Conservation (phyloP, 208 protist species). For the Wallacemonas sp. region DNA sequence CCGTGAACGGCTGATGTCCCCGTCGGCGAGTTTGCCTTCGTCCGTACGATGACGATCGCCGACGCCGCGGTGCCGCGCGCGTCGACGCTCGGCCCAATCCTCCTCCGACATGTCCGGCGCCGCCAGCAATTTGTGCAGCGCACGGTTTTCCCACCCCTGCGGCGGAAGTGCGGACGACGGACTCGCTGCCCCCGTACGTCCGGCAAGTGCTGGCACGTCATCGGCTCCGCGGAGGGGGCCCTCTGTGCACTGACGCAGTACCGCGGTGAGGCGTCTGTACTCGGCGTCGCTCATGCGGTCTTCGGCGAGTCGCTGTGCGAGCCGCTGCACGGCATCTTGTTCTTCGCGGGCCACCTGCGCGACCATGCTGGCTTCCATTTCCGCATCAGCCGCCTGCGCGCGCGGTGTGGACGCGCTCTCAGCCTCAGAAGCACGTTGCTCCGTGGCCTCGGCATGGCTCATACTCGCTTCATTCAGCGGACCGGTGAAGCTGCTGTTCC, state of each 20-base stretch:
- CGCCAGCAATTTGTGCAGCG: background rate
- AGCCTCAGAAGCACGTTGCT: background rate
- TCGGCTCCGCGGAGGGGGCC: too few species aligned
- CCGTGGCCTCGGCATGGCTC: background rate
- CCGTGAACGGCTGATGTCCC: too few species aligned
- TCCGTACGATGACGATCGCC: background rate
- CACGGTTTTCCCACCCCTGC: background rate
- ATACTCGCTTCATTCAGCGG: constrained; percentile 1
- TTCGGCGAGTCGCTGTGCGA: background rate
- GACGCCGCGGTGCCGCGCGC: background rate
- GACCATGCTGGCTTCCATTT: background rate
- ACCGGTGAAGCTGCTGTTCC: constrained; percentile 3
- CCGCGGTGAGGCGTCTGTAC: background rate
- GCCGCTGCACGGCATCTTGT: too few species aligned
- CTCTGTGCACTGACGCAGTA: background rate
- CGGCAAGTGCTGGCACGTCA: too few species aligned
- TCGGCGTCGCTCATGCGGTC: constrained; percentile 2
- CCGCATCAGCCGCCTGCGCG: background rate
- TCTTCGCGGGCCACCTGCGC: background rate
- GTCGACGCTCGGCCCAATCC: constrained; percentile 1
- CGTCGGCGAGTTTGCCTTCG: too few species aligned
- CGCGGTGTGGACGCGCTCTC: too few species aligned
- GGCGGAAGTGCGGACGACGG: background rate
- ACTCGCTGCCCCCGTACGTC: too few species aligned
- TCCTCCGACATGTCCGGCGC: background rate